Evolutionary conservation across 768 basidiomycete genomes (phyloP).

Genomic region (Panaeolus papilionaceus): DNA sequence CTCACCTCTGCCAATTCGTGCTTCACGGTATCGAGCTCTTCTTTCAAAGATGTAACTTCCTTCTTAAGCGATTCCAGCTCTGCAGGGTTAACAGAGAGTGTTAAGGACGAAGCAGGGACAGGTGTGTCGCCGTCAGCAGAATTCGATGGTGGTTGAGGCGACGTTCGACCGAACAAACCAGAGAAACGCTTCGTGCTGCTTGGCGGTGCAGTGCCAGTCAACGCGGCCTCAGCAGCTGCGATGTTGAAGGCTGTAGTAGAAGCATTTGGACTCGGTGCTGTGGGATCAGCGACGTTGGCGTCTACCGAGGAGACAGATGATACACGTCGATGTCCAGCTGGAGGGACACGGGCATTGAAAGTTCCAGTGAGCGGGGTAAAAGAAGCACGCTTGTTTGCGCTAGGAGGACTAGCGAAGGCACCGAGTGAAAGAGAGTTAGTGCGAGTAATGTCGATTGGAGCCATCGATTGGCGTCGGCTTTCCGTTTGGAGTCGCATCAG

Average conservation of each 20-base stretch:
- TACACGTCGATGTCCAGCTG: conserved; percentile 69
- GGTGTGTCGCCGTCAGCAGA: conserved; percentile 36
- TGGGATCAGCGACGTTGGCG: conserved; percentile 43
- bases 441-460: conserved; percentile 61
- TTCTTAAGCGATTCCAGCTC: conserved; percentile 66
- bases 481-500: conserved; percentile 88
- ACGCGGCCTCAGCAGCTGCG: conserved; percentile 39
- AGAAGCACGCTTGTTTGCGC: conserved; percentile 69
- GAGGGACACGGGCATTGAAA: conserved; percentile 29
- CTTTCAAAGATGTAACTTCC: conserved; percentile 61
- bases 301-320: conserved; percentile 80
- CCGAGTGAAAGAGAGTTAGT: conserved; percentile 41
- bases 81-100: conserved; percentile 21
- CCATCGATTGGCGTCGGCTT: conserved; percentile 65
- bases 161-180: conserved; percentile 54
- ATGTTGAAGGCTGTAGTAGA: conserved; percentile 39
- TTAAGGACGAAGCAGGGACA: conserved; percentile 16
- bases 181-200: conserved; percentile 50
- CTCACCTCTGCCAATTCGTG: conserved; percentile 76
- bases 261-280: conserved; percentile 35
- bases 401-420: conserved; percentile 49
- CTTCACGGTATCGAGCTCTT: conserved; percentile 66
- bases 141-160: conserved; percentile 46
- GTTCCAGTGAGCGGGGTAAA: conserved; percentile 76
- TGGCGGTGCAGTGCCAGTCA: conserved; percentile 30